Percentiles rank a stretch among this genome's conserved stretches.
Conservation (phyloP, 768 basidiomycete species). For the Macrolepiota albuminosa region DNA sequence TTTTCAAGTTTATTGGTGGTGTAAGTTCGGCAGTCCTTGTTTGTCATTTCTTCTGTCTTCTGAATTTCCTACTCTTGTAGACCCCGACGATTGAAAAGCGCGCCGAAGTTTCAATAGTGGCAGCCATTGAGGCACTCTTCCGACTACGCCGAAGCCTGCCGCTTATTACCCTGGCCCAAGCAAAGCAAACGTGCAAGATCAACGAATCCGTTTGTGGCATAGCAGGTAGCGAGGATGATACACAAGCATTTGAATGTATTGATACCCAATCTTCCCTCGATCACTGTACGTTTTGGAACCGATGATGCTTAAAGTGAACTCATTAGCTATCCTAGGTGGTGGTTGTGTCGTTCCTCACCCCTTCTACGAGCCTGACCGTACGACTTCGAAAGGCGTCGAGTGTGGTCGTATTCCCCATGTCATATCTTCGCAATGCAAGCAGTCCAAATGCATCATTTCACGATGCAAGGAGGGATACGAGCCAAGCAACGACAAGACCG, state of each 20-base stretch:
- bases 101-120: neutral
- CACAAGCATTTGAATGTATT: slow-evolving; percentile 15
- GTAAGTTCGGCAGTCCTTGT: neutral
- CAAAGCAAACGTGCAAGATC: slow-evolving; percentile 15
- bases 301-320: neutral
- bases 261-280: slow-evolving; percentile 6
- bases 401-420: slow-evolving; percentile 13
- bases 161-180: slow-evolving; percentile 13
- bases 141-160: slow-evolving; percentile 5
- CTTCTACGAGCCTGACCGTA: slow-evolving; percentile 16
- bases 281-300: neutral
- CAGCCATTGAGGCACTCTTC: neutral
- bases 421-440: neutral
- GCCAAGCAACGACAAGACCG: neutral
- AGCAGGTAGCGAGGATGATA: slow-evolving; percentile 7
- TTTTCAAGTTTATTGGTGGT: neutral
- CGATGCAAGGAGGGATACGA: neutral
- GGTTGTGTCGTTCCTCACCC: slow-evolving; percentile 17
- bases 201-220: slow-evolving; percentile 17
- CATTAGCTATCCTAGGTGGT: slow-evolving; percentile 12
- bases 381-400: slow-evolving; percentile 22
- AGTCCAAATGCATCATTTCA: neutral
- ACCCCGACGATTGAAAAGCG: neutral
- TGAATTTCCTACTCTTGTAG: neutral
- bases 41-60: neutral